Conservation (phyloP, 331 rosid genomes). For the Saraca asoca region DNA sequence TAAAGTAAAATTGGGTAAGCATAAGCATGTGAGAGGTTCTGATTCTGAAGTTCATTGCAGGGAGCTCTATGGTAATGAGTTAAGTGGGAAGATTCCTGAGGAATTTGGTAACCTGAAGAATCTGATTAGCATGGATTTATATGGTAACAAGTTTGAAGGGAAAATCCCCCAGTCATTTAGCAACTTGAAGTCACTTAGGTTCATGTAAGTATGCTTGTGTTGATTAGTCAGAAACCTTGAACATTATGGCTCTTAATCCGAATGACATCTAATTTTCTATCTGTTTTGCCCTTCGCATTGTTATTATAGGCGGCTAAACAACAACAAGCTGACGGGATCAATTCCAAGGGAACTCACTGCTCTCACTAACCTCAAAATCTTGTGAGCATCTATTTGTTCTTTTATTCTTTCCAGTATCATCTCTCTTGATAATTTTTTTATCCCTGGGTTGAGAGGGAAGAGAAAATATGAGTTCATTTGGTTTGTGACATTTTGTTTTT, state of each 20-base stretch:
- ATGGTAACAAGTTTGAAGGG: constrained; percentile 76
- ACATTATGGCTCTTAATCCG: neutral
- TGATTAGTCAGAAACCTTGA: constrained; percentile 17
- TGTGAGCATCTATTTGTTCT: constrained; percentile 55
- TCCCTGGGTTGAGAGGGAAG: neutral
- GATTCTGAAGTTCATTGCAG: constrained; percentile 45
- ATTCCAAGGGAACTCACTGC: constrained; percentile 83
- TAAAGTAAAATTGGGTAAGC: neutral
- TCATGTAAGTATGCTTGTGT: constrained; percentile 59
- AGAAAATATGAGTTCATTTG: neutral
- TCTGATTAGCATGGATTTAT: constrained; percentile 89
- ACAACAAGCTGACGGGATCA: constrained; percentile 76
- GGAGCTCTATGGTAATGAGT: constrained; percentile 82
- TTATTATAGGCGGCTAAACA: constrained; percentile 63
- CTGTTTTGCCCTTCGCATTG: constrained; percentile 24
- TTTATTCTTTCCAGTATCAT: constrained; percentile 1
- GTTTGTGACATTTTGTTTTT: neutral
- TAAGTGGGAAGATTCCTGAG: constrained; percentile 71
- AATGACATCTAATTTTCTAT: constrained; percentile 22
- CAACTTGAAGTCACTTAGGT: constrained; percentile 82
- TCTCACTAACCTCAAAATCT: constrained; percentile 77
- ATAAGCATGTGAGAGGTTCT: constrained; percentile 19
- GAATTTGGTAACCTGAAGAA: constrained; percentile 72
- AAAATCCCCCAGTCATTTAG: constrained; percentile 76
- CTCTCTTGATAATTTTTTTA: neutral